Percentiles rank a stretch among this genome's conserved stretches.
Evolutionary conservation across 1,284 basidiomycete genomes (phyloP).

Genomic region (Rhodotorula sp.): DNA sequence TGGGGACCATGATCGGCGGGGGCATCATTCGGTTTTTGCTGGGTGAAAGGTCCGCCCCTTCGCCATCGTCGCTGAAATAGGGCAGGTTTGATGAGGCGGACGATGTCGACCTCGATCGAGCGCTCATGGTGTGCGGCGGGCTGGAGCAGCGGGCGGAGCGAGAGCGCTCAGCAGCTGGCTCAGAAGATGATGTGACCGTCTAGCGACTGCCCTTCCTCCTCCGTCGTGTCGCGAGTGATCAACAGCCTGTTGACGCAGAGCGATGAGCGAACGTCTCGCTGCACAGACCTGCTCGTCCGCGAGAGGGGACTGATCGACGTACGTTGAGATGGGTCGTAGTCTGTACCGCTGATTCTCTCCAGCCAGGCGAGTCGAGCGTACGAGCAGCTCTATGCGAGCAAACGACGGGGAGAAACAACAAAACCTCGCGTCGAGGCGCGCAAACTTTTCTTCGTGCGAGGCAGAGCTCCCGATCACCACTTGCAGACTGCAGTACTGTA

Average conservation of each 20-base stretch:
- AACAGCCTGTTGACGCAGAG: neutral
- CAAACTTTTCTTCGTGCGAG: neutral
- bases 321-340: no score
- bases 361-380: neutral
- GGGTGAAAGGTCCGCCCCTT: neutral
- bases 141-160: neutral
- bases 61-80: neutral
- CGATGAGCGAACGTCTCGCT: neutral
- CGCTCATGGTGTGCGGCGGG: neutral
- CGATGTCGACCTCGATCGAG: neutral
- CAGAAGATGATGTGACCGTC: no score
- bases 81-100: neutral
- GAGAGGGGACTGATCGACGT: no score
- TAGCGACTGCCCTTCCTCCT: no score
- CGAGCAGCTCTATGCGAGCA: neutral
- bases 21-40: neutral
- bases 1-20: neutral
- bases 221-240: no score
- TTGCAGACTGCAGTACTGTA: no score
- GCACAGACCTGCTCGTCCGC: neutral
- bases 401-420: neutral
- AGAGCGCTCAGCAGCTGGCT: no score
- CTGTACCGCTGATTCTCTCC: no score
- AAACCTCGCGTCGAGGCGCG: constrained; percentile 1
- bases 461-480: neutral